A percentile compares a stretch with the other conserved stretches of the same genome.
These are phyloP conservation scores for Boletellus deceptivus DNA, from an alignment of 1,284 basidiomycete species.

Conservation along the genomic window DNA sequence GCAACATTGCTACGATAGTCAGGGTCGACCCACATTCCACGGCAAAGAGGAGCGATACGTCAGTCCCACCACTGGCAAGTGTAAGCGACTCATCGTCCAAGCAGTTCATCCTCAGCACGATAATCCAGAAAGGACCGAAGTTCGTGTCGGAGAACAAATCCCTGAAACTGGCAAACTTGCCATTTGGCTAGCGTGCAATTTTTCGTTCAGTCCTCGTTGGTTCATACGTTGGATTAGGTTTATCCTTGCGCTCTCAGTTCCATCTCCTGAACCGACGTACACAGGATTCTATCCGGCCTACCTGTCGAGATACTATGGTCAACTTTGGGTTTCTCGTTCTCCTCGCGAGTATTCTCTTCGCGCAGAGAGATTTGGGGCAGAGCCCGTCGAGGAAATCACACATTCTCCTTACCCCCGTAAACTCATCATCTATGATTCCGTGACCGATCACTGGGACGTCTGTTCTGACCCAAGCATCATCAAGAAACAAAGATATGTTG, in stretches of 20 bases:
- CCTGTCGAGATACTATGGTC: slow-evolving; percentile 18
- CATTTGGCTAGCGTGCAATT: slow-evolving; percentile 14
- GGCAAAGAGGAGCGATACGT: slow-evolving; percentile 19
- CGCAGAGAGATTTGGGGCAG: neutral
- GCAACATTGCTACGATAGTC: slow-evolving; percentile 18
- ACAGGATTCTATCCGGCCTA: slow-evolving; percentile 18
- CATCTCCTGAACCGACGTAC: slow-evolving; percentile 5
- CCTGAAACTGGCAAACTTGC: slow-evolving; percentile 15
- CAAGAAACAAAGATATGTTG: slow-evolving; percentile 16
- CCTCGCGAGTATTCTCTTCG: slow-evolving; percentile 27
- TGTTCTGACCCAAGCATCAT: slow-evolving; percentile 8
- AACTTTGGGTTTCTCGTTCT: slow-evolving; percentile 27
- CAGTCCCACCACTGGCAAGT: slow-evolving; percentile 23
- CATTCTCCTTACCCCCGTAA: slow-evolving; percentile 19
- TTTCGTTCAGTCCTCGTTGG: slow-evolving; percentile 13
- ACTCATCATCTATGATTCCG: slow-evolving; percentile 20
- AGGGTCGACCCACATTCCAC: slow-evolving; percentile 20
- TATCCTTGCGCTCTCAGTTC: slow-evolving; percentile 15
- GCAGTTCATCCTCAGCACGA: slow-evolving; percentile 11
- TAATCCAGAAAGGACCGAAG: neutral
- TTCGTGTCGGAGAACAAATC: neutral
- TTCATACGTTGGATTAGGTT: slow-evolving; percentile 20
- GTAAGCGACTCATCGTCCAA: slow-evolving; percentile 27
- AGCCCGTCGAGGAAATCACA: slow-evolving; percentile 15
- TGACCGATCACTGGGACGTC: slow-evolving; percentile 3